Percentiles rank a stretch among this genome's conserved stretches.
These are phyloP conservation scores for Paraphoma chrysanthemicola DNA, from an alignment of 2,329 filamentous ascomycete genomes.

Conservation along the genomic window DNA sequence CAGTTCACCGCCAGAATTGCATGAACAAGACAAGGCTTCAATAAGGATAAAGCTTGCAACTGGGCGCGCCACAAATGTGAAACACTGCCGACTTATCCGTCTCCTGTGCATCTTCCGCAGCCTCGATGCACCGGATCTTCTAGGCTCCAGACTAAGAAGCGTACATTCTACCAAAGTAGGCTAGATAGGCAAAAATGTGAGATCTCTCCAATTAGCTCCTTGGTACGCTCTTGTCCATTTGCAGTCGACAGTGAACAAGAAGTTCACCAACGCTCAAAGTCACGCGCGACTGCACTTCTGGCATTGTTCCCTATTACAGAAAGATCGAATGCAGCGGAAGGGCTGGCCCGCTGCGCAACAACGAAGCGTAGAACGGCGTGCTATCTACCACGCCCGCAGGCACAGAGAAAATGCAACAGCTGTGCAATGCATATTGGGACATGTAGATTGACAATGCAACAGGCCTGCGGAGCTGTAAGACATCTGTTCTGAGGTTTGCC, in stretches of 20 bases:
- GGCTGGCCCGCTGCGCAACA: slow-evolving; percentile 3
- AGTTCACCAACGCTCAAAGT: not conserved
- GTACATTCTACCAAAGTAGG: not conserved
- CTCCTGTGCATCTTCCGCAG: not conserved
- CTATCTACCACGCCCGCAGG: too few species aligned
- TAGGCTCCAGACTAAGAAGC: not conserved
- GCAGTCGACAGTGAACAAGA: not conserved
- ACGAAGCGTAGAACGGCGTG: not conserved
- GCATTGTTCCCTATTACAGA: slow-evolving; percentile 6
- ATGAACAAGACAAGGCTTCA: too few species aligned
- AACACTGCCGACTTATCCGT: not conserved
- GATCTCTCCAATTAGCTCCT: not conserved
- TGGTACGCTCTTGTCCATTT: not conserved
- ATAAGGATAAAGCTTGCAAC: too few species aligned
- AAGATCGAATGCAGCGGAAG: slow-evolving; percentile 17
- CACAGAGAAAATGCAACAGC: too few species aligned
- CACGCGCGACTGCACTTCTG: not conserved
- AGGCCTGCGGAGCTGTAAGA: too few species aligned
- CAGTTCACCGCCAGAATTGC: too few species aligned
- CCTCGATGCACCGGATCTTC: not conserved
- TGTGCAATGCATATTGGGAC: too few species aligned
- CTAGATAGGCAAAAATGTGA: not conserved
- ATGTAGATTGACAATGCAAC: too few species aligned
- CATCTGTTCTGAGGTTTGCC: too few species aligned
- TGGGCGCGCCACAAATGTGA: not conserved